Conservation (phyloP, 2,329 filamentous ascomycete genomes). For the Aspergillus viridinutans region DNA sequence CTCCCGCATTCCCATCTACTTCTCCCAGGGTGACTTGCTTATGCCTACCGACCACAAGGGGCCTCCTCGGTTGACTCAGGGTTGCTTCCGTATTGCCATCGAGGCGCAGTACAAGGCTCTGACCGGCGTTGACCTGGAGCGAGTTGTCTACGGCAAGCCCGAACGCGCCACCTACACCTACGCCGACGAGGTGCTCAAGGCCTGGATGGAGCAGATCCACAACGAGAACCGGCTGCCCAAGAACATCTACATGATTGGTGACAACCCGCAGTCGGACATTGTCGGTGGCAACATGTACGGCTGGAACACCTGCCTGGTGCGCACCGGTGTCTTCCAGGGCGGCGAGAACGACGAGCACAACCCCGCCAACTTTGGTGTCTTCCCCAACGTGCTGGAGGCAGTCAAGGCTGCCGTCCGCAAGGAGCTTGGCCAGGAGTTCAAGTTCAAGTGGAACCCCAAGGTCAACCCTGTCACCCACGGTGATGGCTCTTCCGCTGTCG, state of each 20-base stretch:
- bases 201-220: conserved; percentile 74
- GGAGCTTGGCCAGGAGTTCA: conserved; percentile 69
- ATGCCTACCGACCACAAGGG: conserved; percentile 63
- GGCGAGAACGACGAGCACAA: conserved; percentile 72
- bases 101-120: conserved; percentile 63
- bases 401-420: conserved; percentile 64
- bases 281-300: conserved; percentile 75
- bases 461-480: conserved; percentile 64
- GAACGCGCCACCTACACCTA: conserved; percentile 74
- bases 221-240: conserved; percentile 64
- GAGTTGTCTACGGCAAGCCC: conserved; percentile 72
- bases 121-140: conserved; percentile 67
- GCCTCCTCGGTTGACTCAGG: conserved; percentile 65
- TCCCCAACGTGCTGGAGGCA: conserved; percentile 67
- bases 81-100: conserved; percentile 69
- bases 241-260: conserved; percentile 73
- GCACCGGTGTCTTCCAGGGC: conserved; percentile 74
- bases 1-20: conserved; percentile 70
- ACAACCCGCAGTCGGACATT: conserved; percentile 71
- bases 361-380: conserved; percentile 73
- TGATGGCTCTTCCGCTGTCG: conserved; percentile 52
- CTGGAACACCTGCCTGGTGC: conserved; percentile 75
- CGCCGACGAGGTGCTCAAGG: conserved; percentile 66
- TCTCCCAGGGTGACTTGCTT: conserved; percentile 61
- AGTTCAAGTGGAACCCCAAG: conserved; percentile 66